These are phyloP conservation scores for Sporothrix phasma DNA, from an alignment of 2,329 filamentous ascomycete genomes.

Conservation along the genomic window DNA sequence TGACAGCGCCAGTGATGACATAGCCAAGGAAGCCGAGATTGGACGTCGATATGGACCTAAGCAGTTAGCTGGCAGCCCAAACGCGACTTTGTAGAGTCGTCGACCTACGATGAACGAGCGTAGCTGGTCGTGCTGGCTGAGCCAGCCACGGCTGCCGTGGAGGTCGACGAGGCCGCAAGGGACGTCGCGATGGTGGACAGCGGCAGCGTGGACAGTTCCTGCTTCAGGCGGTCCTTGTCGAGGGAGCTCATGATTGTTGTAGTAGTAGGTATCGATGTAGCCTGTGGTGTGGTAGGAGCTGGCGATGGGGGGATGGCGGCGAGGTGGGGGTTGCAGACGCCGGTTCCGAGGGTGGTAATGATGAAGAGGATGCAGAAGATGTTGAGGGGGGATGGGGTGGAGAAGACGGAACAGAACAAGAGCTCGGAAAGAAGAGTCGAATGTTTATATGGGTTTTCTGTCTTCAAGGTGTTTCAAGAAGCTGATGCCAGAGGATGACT, in stretches of 20 bases:
- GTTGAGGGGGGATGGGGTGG: background rate
- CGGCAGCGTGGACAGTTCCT: conserved; percentile 16
- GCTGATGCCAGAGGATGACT: background rate
- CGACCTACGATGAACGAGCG: background rate
- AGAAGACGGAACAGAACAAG: background rate
- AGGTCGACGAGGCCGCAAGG: conserved; percentile 10
- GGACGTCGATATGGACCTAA: conserved; percentile 7
- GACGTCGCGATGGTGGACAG: conserved; percentile 12
- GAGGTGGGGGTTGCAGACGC: background rate
- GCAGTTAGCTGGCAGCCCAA: background rate
- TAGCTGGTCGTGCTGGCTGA: background rate
- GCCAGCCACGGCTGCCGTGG: conserved; percentile 8
- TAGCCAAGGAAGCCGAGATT: conserved; percentile 16
- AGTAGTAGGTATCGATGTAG: background rate
- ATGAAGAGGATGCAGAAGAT: background rate
- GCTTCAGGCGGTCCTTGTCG: conserved; percentile 15
- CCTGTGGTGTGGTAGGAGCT: background rate
- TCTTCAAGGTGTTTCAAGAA: background rate
- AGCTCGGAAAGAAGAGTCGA: background rate
- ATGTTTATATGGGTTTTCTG: background rate
- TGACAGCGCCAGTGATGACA: conserved; percentile 17
- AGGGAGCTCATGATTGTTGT: conserved; percentile 16
- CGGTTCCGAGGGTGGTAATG: background rate
- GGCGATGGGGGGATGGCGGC: background rate
- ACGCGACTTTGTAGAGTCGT: too few relatives aligned